Conservation (phyloP, 352 stramenopile genomes). For the Globisporangium radiosum region DNA sequence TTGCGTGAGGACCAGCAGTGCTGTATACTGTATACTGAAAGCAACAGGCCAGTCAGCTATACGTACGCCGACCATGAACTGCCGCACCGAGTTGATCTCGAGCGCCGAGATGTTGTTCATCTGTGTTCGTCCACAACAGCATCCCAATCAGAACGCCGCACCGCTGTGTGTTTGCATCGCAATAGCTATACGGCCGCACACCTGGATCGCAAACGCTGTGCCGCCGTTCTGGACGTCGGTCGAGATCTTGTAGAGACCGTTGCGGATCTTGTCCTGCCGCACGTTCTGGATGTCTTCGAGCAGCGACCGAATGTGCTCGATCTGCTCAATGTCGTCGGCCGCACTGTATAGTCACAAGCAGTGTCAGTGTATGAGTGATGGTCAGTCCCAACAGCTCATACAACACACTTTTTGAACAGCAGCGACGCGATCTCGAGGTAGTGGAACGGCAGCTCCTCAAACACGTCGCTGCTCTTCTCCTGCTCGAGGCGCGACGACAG, state of each 20-base stretch:
- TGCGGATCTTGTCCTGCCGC: conserved; percentile 87
- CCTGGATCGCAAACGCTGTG: conserved; percentile 68
- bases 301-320: conserved; percentile 74
- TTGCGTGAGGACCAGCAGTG: neutral
- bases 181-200: neutral
- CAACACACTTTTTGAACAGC: conserved; percentile 73
- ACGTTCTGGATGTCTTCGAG: conserved; percentile 87
- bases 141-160: neutral
- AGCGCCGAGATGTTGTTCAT: conserved; percentile 87
- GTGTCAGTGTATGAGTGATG: too few species aligned
- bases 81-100: conserved; percentile 84
- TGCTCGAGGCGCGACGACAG: conserved; percentile 50
- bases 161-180: too few species aligned
- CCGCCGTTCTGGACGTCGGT: conserved; percentile 67
- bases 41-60: neutral
- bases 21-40: neutral
- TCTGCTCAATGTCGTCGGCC: conserved; percentile 75
- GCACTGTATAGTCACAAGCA: conserved; percentile 27
- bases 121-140: conserved; percentile 10
- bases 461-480: conserved; percentile 67
- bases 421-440: conserved; percentile 83
- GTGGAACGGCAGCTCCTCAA: conserved; percentile 81
- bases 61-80: conserved; percentile 80
- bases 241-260: conserved; percentile 78
- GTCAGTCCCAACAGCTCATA: neutral